These are phyloP conservation scores for Gremmenia infestans DNA, from an alignment of 2,329 filamentous ascomycete species.

Conservation along the genomic window DNA sequence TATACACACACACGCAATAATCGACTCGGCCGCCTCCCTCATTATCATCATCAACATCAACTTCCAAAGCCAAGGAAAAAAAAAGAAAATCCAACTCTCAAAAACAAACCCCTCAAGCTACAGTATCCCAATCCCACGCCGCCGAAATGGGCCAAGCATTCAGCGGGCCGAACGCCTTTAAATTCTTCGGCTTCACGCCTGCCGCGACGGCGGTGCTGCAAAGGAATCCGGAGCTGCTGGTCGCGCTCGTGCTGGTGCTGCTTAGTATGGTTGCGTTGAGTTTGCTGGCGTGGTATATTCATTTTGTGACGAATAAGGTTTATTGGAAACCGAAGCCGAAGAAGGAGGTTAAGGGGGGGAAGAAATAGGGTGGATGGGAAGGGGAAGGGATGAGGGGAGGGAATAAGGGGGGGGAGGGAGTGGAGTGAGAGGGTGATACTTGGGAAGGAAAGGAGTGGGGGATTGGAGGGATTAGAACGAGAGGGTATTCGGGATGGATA, in stretches of 20 bases:
- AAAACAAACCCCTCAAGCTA: background rate
- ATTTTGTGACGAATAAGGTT: conserved; percentile 26
- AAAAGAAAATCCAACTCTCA: background rate
- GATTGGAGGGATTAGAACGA: background rate
- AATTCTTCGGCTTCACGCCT: conserved; percentile 30
- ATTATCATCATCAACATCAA: too few relatives aligned
- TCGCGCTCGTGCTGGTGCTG: conserved; percentile 24
- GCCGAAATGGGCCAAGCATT: conserved; percentile 28
- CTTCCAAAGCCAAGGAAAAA: background rate
- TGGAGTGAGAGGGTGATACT: background rate
- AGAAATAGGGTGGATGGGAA: background rate
- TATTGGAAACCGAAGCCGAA: conserved; percentile 29
- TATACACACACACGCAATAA: too few relatives aligned
- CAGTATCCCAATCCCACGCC: background rate
- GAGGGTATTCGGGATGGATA: too few relatives aligned
- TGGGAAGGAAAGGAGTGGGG: background rate
- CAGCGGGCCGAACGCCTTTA: conserved; percentile 31
- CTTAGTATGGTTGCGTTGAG: conserved; percentile 12
- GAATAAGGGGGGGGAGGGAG: background rate
- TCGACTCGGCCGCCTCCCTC: too few relatives aligned
- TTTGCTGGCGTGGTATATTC: conserved; percentile 25
- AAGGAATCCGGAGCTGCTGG: conserved; percentile 23
- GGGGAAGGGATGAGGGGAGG: background rate
- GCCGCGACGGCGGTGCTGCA: conserved; percentile 30
- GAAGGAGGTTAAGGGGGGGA: conserved; percentile 14